Evolutionary conservation across 2,329 filamentous ascomycete species (phyloP), one percentile per base, ranked within the genome.

Genomic region (Zasmidium cellare): DNA sequence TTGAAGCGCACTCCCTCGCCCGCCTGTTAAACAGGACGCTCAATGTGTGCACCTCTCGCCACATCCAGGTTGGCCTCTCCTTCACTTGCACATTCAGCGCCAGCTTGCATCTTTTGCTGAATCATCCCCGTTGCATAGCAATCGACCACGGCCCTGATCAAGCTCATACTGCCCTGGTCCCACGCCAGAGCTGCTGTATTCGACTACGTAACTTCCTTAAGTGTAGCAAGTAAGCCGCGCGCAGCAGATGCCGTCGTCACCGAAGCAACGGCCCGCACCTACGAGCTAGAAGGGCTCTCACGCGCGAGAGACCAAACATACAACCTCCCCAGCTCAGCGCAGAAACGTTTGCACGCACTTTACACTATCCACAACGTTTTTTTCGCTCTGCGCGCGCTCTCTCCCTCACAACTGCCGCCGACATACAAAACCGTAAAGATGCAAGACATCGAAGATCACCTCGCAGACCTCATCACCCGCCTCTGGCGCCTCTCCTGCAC

Each of bases 11-110:
- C 38, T 47, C 52, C 18, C 44, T 62, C 28, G 45, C 53, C 48
- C 54, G 49, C 24, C 46, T 53, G 22, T 12, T 66, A 2, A 61
- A 61, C 52, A 53, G 51, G 46, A 63, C 62, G 25, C 58, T 54
- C 53, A 67, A 67, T 47, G 46, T 61, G 2, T 66, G 65, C 60
- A 61, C 65, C 12, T n/a, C 41, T 18, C 51, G 54, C 19, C 63
- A 66, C 35, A 46, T 67, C 44, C 62, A 67, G 65, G 65, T 67
- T 63, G 59, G 65, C 35, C 11, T 9, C n/a, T n/a, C 35, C 7
- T 41, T 41, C 35, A 16, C 35, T 18, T n/a, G 5, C n/a, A 14
- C 35, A 41, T 9, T 14, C 12, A 41, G 6, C 7, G 3, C 3
- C 3, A 28, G 25, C 25, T 11, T 6, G 25, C 25, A 28, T 65